Conservation (phyloP, 164 flowering plant species). For the Amborella trichopoda region DNA sequence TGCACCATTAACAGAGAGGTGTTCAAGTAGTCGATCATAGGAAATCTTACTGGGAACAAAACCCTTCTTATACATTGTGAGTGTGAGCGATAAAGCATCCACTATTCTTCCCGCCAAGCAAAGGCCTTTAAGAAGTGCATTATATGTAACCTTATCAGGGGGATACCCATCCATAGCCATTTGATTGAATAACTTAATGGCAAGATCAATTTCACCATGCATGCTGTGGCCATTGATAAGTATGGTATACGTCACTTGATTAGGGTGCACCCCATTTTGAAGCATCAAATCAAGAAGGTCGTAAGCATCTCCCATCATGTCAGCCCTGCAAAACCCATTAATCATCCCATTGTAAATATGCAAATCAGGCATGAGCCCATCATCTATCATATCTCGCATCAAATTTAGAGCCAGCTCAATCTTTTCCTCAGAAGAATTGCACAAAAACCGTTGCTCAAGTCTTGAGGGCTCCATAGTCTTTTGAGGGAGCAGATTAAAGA, state of each 20-base stretch:
- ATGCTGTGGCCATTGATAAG: slow-evolving; percentile 35
- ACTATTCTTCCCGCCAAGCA: slow-evolving; percentile 24
- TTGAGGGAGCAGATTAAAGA: slow-evolving; percentile 26
- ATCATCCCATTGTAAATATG: slow-evolving; percentile 34
- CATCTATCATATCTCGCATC: slow-evolving; percentile 13
- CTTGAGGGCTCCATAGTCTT: slow-evolving; percentile 6
- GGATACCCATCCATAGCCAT: slow-evolving; percentile 32
- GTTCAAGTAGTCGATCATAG: slow-evolving; percentile 26
- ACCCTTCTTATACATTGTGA: slow-evolving; percentile 47
- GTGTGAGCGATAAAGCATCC: slow-evolving; percentile 35
- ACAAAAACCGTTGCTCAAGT: slow-evolving; percentile 3
- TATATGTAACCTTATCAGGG: slow-evolving; percentile 33
- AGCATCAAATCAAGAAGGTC: slow-evolving; percentile 27
- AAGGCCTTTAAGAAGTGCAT: slow-evolving; percentile 37
- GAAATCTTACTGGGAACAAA: slow-evolving; percentile 25
- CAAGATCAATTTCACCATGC: slow-evolving; percentile 26
- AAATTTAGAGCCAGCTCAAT: slow-evolving; percentile 19
- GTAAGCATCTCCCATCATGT: slow-evolving; percentile 33
- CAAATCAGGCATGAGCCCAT: slow-evolving; percentile 25
- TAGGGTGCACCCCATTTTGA: slow-evolving; percentile 30
- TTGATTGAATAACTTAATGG: slow-evolving; percentile 31
- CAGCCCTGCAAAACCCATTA: slow-evolving; percentile 28
- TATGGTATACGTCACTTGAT: slow-evolving; percentile 49
- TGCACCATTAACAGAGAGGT: slow-evolving; percentile 16
- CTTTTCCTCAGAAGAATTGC: slow-evolving; percentile 16